Percentiles rank a stretch among this genome's conserved stretches.
Conservation (phyloP, 805 yeast species). For the Ogataea naganishii region DNA sequence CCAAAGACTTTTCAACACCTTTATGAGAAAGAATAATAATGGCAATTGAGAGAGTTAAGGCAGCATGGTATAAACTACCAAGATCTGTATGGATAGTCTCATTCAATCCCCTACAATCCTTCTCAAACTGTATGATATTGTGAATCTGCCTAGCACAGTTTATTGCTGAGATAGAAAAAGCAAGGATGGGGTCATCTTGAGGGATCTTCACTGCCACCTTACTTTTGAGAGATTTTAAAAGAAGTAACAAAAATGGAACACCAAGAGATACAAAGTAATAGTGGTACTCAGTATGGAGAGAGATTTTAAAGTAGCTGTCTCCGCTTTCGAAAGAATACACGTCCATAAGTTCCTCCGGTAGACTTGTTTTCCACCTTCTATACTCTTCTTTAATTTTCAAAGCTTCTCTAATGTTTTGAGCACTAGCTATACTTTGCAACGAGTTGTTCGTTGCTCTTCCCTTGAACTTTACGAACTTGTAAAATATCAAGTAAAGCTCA, state of each 20-base stretch:
- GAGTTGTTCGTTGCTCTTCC: slow-evolving; percentile 9
- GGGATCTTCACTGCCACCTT: slow-evolving; percentile 2
- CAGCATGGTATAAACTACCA: slow-evolving; percentile 4
- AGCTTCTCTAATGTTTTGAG: slow-evolving; percentile 4
- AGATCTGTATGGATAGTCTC: slow-evolving; percentile 5
- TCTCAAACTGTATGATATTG: slow-evolving; percentile 3
- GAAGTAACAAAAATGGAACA: slow-evolving; percentile 4
- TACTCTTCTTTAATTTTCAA: slow-evolving; percentile 14
- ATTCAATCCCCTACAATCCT: slow-evolving; percentile 3
- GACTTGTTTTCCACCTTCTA: slow-evolving; percentile 2
- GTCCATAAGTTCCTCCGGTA: slow-evolving; percentile 2
- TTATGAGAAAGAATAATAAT: slow-evolving; percentile 1
- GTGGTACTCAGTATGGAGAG: slow-evolving; percentile 5
- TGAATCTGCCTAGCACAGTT: slow-evolving; percentile 5
- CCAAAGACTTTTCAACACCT: slow-evolving; percentile 1
- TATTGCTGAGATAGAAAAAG: slow-evolving; percentile 4
- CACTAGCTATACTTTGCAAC: slow-evolving; percentile 6
- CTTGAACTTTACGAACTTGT: slow-evolving; percentile 5
- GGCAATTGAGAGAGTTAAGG: slow-evolving; percentile 4
- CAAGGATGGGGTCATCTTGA: slow-evolving; percentile 1
- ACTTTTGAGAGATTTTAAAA: slow-evolving; percentile 4
- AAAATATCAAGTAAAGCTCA: slow-evolving; percentile 3
- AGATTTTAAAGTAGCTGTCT: not conserved
- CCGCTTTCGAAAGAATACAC: not conserved
- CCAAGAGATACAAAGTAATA: slow-evolving; percentile 5